Base-by-base conservation (phyloP, 352 stramenopile genomes). In the Elongisporangium anandrum region DNA sequence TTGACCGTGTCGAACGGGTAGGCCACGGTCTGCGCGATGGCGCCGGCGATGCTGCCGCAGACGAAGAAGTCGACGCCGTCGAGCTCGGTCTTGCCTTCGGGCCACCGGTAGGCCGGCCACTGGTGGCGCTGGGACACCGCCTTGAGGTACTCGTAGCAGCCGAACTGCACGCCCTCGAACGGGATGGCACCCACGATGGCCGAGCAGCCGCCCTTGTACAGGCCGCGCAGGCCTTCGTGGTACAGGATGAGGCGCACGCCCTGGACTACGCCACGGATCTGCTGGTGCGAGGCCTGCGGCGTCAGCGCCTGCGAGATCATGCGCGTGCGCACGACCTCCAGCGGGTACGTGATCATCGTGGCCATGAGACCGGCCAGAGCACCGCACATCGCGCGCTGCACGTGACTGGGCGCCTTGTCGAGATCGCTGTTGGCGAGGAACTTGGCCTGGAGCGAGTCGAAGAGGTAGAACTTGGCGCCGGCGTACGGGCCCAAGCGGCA, bases 1-100 rank as follows among this genome's bases (percentile, higher is more conserved):
- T 92, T 92, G 20, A 95, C 77, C 29, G 79, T 88, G 61, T 95
- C 83, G 57, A 95, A 95, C 50, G 85, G 83, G 61, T 95, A 95
- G 34, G 83, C 77, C 19, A 90, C 83, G n/a, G 83, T 90, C 69
- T 95, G 85, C 8, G 81, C 85, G 45, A 90, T 70, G 5, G 81
- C 83, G 12, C 83, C 83, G 0, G 85, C 75, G 19, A 92, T 62
- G 50, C 79, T 90, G 23, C 85, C 85, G 54, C 84, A 88, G 20
- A 88, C 77, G 38, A 95, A 87, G 69, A 84, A 90, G 73, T 93
- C 83, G 17, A 90, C 20, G 3, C 72, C 79, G 52, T 90, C 73
- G 49, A 91, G 84, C 60, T 90, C 77, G 2, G 55, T 66, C 69
- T 90, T 91, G 56, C 74, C 70, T 50, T 82, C 73, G 8, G 77